Evolutionary conservation across 768 basidiomycete species (phyloP).

Genomic region (Mycena galopus): DNA sequence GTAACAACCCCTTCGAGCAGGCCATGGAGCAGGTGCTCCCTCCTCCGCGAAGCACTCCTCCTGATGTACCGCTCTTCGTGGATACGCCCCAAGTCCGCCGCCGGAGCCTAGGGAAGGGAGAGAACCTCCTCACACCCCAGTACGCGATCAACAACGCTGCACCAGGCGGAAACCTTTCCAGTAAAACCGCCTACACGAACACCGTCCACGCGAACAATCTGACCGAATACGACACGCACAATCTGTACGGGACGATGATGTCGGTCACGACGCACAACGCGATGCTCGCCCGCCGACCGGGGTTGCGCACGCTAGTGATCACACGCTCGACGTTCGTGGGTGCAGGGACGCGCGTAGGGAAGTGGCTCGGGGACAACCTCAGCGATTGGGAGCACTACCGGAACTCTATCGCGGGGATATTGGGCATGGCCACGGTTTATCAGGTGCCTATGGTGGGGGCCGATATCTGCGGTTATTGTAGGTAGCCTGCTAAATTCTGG

Average conservation of each 20-base stretch:
- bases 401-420: slow-evolving; percentile 71
- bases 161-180: slow-evolving; percentile 59
- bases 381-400: slow-evolving; percentile 72
- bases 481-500: slow-evolving; percentile 26
- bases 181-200: slow-evolving; percentile 64
- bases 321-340: slow-evolving; percentile 83
- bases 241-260: slow-evolving; percentile 82
- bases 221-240: slow-evolving; percentile 73
- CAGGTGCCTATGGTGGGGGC: slow-evolving; percentile 84
- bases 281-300: slow-evolving; percentile 73
- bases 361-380: slow-evolving; percentile 81
- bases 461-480: slow-evolving; percentile 79
- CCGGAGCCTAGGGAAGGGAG: slow-evolving; percentile 37
- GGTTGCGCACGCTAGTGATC: slow-evolving; percentile 71
- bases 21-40: slow-evolving; percentile 66
- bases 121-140: slow-evolving; percentile 63
- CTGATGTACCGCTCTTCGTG: slow-evolving; percentile 65
- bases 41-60: slow-evolving; percentile 62
- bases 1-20: slow-evolving; percentile 70
- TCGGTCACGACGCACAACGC: slow-evolving; percentile 70
- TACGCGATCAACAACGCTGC: slow-evolving; percentile 73
- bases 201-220: slow-evolving; percentile 70
- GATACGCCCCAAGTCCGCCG: slow-evolving; percentile 34
- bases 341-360: slow-evolving; percentile 75
- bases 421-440: slow-evolving; percentile 74